Base-by-base conservation (phyloP, 208 protist species). In the Leishmania gerbilli region DNA sequence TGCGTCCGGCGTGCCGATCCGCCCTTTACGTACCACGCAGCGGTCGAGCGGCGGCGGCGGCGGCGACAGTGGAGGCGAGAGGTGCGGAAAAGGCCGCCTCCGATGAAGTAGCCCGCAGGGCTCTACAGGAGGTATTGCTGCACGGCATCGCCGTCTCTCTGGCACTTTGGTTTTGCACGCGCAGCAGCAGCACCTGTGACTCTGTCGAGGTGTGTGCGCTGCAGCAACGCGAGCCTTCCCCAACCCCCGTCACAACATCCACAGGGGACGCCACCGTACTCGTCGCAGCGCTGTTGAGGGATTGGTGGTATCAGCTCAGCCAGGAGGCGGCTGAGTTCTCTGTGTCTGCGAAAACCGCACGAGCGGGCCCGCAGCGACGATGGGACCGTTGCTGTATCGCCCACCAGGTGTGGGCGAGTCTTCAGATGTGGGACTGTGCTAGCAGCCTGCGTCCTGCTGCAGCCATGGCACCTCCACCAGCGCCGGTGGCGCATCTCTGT, bases 61-160 rank as follows among this genome's bases (percentile, higher is more conserved):
- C 11, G 31, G 69, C 24, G 19, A 71, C 34, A 3, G 9, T 64
- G 27, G 24, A 0, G 62, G 31, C 40, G 62, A 9, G 45, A 13
- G 45, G 45, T 62, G 51, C 31, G 17, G 31, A 62, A 31, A 21
- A 76, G 34, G 31, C 34, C 31, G 24, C 3, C n/a, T 5, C 13
- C 11, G 31, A 42, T 34, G 74, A 65, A 11, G 24, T 13, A 65
- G 40, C 6, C 11, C 37, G 21, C 21, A 11, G 53, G 24, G 74
- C 74, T 58, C 34, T 77, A 11, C 53, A 76, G 24, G 82, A 85
- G 34, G 56, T 85, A 34, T 47, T 82, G 2, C n/a, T 79, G 24
- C 82, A 85, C 56, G 77, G 82, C 31, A 42, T 85, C 56, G 45
- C 76, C 42, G 51, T 34, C 58, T 85, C 82, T 40, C 82, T 85